Evolutionary conservation across 352 stramenopile genomes (phyloP).

Genomic region (Thraustochytrium striatum): DNA sequence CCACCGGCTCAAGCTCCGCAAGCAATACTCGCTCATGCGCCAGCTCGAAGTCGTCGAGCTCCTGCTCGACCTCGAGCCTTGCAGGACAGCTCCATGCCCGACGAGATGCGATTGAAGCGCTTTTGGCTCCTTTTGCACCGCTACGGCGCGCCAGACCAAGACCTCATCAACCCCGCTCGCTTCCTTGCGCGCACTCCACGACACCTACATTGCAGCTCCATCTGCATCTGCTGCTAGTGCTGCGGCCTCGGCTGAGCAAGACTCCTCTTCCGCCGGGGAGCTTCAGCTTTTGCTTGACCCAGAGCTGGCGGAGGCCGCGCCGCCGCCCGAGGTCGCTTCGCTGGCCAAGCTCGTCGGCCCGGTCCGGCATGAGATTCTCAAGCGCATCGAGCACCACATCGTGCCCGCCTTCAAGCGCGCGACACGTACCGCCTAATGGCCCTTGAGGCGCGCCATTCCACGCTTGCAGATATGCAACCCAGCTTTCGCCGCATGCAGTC

Average conservation of each 20-base stretch:
- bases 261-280: too few species aligned
- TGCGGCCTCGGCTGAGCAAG: too few species aligned
- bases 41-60: constrained; percentile 33
- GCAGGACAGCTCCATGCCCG: neutral
- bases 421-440: constrained; percentile 8
- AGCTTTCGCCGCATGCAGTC: too few species aligned
- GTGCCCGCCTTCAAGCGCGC: constrained; percentile 27
- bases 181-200: neutral
- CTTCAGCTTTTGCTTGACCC: too few species aligned
- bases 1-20: neutral
- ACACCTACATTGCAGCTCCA: neutral
- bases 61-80: constrained; percentile 4
- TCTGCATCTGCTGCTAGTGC: too few species aligned
- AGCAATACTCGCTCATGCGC: neutral
- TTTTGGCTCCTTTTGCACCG: constrained; percentile 3
- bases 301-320: neutral
- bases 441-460: neutral
- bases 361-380: constrained; percentile 3
- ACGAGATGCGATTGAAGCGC: neutral
- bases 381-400: neutral
- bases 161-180: constrained; percentile 1
- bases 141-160: constrained; percentile 8
- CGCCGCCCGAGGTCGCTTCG: neutral
- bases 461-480: too few species aligned
- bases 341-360: neutral